These are phyloP conservation scores for Mallotus nudiflorus DNA, from an alignment of 345 rosid genomes.

Conservation along the genomic window DNA sequence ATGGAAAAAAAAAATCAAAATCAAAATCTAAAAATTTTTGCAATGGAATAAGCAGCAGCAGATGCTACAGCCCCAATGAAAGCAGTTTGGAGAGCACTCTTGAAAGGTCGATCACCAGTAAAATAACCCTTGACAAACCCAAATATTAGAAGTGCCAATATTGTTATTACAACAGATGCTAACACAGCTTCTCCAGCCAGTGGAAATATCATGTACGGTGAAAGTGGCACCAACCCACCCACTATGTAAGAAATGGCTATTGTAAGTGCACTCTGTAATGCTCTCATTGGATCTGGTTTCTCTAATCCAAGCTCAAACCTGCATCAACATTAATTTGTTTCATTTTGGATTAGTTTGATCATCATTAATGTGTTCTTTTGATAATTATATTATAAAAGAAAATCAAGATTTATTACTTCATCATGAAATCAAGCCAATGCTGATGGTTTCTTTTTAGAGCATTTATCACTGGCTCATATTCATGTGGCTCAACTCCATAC, in stretches of 20 bases:
- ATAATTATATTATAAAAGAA: too few species aligned
- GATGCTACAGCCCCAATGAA: slow-evolving; percentile 40
- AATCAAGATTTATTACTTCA: slow-evolving; percentile 21
- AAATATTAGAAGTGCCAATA: slow-evolving; percentile 24
- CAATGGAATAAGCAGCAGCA: slow-evolving; percentile 39
- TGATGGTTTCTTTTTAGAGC: slow-evolving; percentile 34
- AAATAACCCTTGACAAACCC: slow-evolving; percentile 37
- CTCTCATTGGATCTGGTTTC: slow-evolving; percentile 43
- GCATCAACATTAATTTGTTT: neutral
- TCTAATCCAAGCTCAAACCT: slow-evolving; percentile 46
- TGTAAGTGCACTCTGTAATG: slow-evolving; percentile 37
- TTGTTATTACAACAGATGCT: slow-evolving; percentile 28
- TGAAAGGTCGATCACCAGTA: slow-evolving; percentile 35
- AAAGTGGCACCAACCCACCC: slow-evolving; percentile 40
- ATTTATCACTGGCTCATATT: slow-evolving; percentile 31
- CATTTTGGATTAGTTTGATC: too few species aligned
- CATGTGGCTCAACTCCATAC: slow-evolving; percentile 36
- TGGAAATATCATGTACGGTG: slow-evolving; percentile 35
- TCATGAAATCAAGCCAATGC: slow-evolving; percentile 40
- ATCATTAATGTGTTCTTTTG: too few species aligned
- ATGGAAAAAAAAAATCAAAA: neutral
- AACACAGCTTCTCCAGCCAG: slow-evolving; percentile 29
- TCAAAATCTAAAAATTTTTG: slow-evolving; percentile 25
- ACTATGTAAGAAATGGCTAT: slow-evolving; percentile 35
- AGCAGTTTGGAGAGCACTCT: slow-evolving; percentile 39